Evolutionary conservation across 306 rosid species (phyloP), one percentile per base, ranked within the genome.

Genomic region (Quercus suber): DNA sequence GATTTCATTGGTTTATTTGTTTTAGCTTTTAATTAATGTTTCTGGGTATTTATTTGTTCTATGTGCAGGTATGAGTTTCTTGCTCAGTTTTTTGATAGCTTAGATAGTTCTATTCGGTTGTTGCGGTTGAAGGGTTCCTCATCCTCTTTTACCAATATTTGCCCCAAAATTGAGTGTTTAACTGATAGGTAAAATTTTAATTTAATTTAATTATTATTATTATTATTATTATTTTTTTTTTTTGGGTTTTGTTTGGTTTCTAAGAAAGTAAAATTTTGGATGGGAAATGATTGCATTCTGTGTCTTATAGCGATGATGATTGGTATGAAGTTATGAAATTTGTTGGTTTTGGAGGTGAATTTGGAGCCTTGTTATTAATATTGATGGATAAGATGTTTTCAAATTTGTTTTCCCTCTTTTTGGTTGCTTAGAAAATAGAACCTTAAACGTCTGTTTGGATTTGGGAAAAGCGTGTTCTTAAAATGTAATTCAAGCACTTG

Each of bases 21-120:
- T 41, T 41, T 41, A 25, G 23, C 12, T 3, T 69, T 30, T 56
- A 0, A 45, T 17, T 33, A n/a, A 27, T 43, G 56, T 4, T 13
- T 18, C 35, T 59, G 78, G 69, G 45, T 41, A 41, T 41, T 41
- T 41, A 45, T n/a, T 77, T 55, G 65, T 41, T 41, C 45, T 8
- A 18, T 72, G 4, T 12, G 82, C 85, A 92, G 99, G 82, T 89
- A 74, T 85, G 90, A 89, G 55, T 71, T 81, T 59, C 74, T 92
- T 76, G 77, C 58, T 2, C 79, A 84, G 74, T 88, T 92, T 76
- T 91, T 94, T 35, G 80, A 92, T 35, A 69, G 89, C 57, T 75
- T 94, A 83, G 89, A 81, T 63, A 79, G 84, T 82, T 88, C 92
- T 51, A 84, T 92, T 74, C 79, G 89, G 19, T 74, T 93, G 70